Evolutionary conservation across 2,329 filamentous ascomycete genomes (phyloP), one percentile per base, ranked within the genome.

Genomic region (Lachnellula hyalina): DNA sequence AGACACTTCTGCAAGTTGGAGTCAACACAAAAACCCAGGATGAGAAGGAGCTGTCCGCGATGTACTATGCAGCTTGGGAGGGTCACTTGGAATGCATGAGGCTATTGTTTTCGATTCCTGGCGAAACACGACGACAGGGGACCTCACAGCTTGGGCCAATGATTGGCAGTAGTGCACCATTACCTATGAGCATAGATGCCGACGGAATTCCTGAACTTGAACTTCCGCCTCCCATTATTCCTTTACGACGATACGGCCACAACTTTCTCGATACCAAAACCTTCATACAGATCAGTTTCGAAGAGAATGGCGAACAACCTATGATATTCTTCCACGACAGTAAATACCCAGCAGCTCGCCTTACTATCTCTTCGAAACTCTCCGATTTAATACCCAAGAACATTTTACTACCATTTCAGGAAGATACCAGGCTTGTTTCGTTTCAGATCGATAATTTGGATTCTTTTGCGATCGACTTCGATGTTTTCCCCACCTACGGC

Each of bases 31-130:
- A 85, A 61, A 88, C 91, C 52, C 74, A 90, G 44, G 94, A 99
- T 67, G 94, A 99, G 73, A 99, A 97, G 69, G 87, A 85, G 15
- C 79, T 97, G 4, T 90, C 92, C 2, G 92, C 94, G 28, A 91
- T 97, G 85, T 99, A 99, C 72, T 99, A 99, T 72, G 94, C 94
- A 14, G 93, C 91, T 0, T 99, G 94, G 94, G 94, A 99, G 74
- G 94, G 94, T 0, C 90, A 97, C 68, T 74, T 97, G 52, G 87
- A 93, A 66, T 97, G 94, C 74, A 96, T 99, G 89, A 86, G 87
- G 66, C 79, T 96, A 7, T 81, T 99, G 34, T 85, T 85, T 4
- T 83, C 85, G 1, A 66, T 68, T 40, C 59, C 61, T 7, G 53
- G 56, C 12, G 51, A 36, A 14, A 55, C 53, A 8, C 47, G 53